Percentiles rank a stretch among this genome's conserved stretches.
These are phyloP conservation scores for Lomentospora prolificans DNA, from an alignment of 2,329 filamentous ascomycete species.

Conservation along the genomic window DNA sequence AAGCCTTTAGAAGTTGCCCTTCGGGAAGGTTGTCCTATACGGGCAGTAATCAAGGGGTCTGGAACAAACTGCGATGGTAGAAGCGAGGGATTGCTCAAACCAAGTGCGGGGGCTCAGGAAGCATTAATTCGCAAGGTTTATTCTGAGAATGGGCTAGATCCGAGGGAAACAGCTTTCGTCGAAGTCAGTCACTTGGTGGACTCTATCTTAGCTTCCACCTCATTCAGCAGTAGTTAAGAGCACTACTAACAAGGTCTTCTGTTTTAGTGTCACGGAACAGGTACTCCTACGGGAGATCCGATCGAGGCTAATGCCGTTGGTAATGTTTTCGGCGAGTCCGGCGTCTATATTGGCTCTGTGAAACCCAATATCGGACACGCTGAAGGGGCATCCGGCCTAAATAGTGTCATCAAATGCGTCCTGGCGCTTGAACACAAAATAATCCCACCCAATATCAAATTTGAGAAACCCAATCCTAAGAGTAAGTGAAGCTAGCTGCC, in stretches of 20 bases:
- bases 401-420: conserved; percentile 22
- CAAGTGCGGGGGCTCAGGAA: conserved; percentile 37
- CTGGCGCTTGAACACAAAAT: conserved; percentile 20
- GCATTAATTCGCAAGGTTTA: conserved; percentile 28
- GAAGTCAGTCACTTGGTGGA: no score
- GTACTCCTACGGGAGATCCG: conserved; percentile 32
- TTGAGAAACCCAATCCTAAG: conserved; percentile 20
- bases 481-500: conserved; percentile 8
- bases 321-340: conserved; percentile 18
- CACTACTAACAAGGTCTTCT: no score
- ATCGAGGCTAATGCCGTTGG: conserved; percentile 27
- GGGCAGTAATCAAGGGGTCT: conserved; percentile 39
- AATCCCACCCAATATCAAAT: conserved; percentile 24
- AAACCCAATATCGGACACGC: conserved; percentile 29
- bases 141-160: conserved; percentile 17
- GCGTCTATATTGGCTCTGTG: conserved; percentile 21
- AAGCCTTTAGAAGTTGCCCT: conserved; percentile 47
- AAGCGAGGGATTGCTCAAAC: conserved; percentile 46
- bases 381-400: conserved; percentile 23
- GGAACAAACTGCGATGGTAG: conserved; percentile 47
- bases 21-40: conserved; percentile 42
- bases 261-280: conserved; percentile 33
- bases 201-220: no score
- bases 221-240: no score
- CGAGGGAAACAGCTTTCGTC: conserved; percentile 22